Percentiles rank a stretch among this genome's conserved stretches.
These are phyloP conservation scores for Phytophthora fragariaefolia DNA, from an alignment of 352 stramenopile species.

Conservation along the genomic window DNA sequence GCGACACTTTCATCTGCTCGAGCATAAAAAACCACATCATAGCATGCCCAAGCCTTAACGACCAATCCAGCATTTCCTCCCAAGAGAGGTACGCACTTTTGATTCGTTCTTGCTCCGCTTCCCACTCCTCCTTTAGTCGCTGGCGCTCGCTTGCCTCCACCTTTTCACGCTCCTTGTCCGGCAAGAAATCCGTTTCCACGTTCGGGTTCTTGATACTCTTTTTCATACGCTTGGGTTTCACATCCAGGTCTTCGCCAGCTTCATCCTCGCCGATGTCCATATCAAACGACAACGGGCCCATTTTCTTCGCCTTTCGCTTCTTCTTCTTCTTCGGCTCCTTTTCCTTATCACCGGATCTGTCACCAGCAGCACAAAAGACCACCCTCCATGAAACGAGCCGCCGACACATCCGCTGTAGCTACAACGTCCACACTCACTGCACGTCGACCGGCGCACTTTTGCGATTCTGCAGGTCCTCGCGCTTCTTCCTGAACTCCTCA, in stretches of 20 bases:
- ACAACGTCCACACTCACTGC: slow-evolving; percentile 38
- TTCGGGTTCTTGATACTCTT: slow-evolving; percentile 93
- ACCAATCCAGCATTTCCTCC: not conserved
- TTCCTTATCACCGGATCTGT: slow-evolving; percentile 40
- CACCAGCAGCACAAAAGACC: not conserved
- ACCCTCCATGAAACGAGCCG: too few relatives aligned
- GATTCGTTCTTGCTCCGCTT: slow-evolving; percentile 92
- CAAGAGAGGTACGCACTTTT: slow-evolving; percentile 70
- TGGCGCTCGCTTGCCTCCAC: slow-evolving; percentile 80
- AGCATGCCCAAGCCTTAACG: not conserved
- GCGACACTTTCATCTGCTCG: slow-evolving; percentile 87
- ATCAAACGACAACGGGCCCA: slow-evolving; percentile 81
- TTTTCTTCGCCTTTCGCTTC: slow-evolving; percentile 83
- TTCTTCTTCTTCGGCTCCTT: slow-evolving; percentile 65
- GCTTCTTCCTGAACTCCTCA: slow-evolving; percentile 92
- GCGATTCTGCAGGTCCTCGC: slow-evolving; percentile 76
- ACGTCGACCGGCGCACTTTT: slow-evolving; percentile 37
- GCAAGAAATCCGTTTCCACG: slow-evolving; percentile 95
- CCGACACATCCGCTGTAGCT: not conserved
- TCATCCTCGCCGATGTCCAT: slow-evolving; percentile 73
- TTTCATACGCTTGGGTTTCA: slow-evolving; percentile 46
- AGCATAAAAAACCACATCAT: not conserved
- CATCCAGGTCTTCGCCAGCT: slow-evolving; percentile 30
- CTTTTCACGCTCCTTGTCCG: slow-evolving; percentile 92
- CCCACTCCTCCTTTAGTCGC: slow-evolving; percentile 92